A percentile compares a stretch with the other conserved stretches of the same genome.
phyloP scores from a whole-genome alignment of 1,284 basidiomycete genomes.

The Schizophyllum commune region DNA sequence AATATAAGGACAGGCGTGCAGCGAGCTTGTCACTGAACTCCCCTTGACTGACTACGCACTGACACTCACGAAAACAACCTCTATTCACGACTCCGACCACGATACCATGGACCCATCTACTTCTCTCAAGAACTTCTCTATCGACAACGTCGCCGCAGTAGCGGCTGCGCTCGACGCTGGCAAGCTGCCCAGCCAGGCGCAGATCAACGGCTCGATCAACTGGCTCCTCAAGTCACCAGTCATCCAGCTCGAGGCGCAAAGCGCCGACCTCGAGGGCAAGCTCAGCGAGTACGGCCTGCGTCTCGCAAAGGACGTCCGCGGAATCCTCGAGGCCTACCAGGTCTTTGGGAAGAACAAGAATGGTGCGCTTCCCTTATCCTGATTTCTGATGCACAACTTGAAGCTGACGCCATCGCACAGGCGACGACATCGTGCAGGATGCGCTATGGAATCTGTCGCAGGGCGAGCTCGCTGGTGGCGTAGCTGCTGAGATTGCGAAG shows the following conservation, averaged over 20 bases:
- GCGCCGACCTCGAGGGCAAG: slow-evolving; percentile 20
- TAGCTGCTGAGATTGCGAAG: background rate
- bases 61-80: background rate
- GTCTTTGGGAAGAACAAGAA: slow-evolving; percentile 47
- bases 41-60: background rate
- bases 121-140: slow-evolving; percentile 15
- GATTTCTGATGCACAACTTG: slow-evolving; percentile 1
- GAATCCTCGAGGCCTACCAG: slow-evolving; percentile 47
- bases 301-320: slow-evolving; percentile 39
- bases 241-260: slow-evolving; percentile 30
- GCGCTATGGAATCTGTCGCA: slow-evolving; percentile 54
- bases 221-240: slow-evolving; percentile 41
- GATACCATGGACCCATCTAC: background rate
- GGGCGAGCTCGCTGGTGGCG: slow-evolving; percentile 16
- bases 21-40: background rate
- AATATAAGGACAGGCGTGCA: background rate
- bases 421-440: slow-evolving; percentile 53
- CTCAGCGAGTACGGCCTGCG: slow-evolving; percentile 45
- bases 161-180: slow-evolving; percentile 57
- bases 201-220: slow-evolving; percentile 42
- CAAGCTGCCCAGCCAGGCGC: slow-evolving; percentile 53
- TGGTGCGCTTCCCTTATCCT: slow-evolving; percentile 22
- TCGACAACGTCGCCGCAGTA: slow-evolving; percentile 53
- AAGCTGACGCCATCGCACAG: slow-evolving; percentile 22
- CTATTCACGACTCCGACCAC: background rate